Percentiles rank a stretch among this genome's conserved stretches.
Conservation (phyloP, 2,329 filamentous ascomycete species). For the Clarireedia paspali region DNA sequence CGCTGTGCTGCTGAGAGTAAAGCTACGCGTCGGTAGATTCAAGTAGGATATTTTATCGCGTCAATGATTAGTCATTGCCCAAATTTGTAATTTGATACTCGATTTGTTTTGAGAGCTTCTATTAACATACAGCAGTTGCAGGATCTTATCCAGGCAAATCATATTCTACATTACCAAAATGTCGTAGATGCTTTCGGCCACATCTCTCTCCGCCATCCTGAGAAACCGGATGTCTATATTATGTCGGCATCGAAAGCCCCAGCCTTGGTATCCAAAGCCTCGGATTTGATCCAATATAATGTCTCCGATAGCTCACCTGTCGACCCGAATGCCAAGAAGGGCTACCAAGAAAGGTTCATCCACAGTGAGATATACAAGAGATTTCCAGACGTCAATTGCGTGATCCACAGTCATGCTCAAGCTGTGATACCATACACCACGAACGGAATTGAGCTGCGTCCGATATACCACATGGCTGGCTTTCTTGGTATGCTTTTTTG, state of each 20-base stretch:
- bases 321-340: slow-evolving; percentile 31
- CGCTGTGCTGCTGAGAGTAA: no score
- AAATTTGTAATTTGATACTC: background rate
- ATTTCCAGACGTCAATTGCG: slow-evolving; percentile 32
- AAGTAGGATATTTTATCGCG: no score
- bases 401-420: slow-evolving; percentile 39
- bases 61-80: no score
- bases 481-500: slow-evolving; percentile 32
- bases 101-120: background rate
- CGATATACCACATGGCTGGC: slow-evolving; percentile 37
- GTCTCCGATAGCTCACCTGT: slow-evolving; percentile 36
- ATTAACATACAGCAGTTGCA: background rate
- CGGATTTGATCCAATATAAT: slow-evolving; percentile 40
- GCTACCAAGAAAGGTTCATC: slow-evolving; percentile 39
- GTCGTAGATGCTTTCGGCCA: slow-evolving; percentile 49
- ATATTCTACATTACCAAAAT: slow-evolving; percentile 44
- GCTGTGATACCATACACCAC: slow-evolving; percentile 37
- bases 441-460: slow-evolving; percentile 33
- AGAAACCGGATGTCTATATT: slow-evolving; percentile 38
- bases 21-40: no score
- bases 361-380: slow-evolving; percentile 40
- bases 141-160: slow-evolving; percentile 23
- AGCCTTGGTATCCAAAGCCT: slow-evolving; percentile 35
- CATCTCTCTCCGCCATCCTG: slow-evolving; percentile 43
- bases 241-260: slow-evolving; percentile 41